Evolutionary conservation across 2,329 filamentous ascomycete species (phyloP).

Genomic region (Colletotrichum caudatum): DNA sequence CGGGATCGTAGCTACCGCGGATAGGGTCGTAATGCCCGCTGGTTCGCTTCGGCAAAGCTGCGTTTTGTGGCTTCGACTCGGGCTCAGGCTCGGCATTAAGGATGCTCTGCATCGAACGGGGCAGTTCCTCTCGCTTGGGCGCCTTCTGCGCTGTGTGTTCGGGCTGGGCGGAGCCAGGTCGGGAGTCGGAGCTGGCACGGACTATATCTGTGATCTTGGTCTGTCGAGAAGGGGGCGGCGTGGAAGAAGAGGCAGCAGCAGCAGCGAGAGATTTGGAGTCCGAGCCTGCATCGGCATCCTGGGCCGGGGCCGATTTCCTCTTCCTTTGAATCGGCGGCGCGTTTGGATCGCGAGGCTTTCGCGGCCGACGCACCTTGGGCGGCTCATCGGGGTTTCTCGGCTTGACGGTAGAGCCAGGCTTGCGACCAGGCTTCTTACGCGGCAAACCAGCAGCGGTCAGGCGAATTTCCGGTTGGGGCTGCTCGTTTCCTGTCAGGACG

Average conservation of each 20-base stretch:
- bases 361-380: conserved; percentile 63
- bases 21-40: conserved; percentile 93
- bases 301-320: conserved; percentile 61
- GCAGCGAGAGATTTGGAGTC: conserved; percentile 51
- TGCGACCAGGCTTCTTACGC: conserved; percentile 74
- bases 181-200: conserved; percentile 44
- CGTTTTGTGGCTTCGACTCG: conserved; percentile 57
- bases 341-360: conserved; percentile 71
- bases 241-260: conserved; percentile 46
- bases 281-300: conserved; percentile 52
- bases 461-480: conserved; percentile 40
- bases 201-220: conserved; percentile 57
- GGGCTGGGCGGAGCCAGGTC: conserved; percentile 46
- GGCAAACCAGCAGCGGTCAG: conserved; percentile 70
- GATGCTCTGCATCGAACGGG: conserved; percentile 67
- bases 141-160: conserved; percentile 57
- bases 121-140: conserved; percentile 64
- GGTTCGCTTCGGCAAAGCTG: conserved; percentile 64
- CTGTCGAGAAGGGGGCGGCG: conserved; percentile 48
- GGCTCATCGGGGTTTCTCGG: conserved; percentile 57
- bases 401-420: conserved; percentile 69
- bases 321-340: conserved; percentile 66
- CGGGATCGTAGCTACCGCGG: conserved; percentile 77
- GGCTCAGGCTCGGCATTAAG: conserved; percentile 65
- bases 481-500: conserved; percentile 46